Base-by-base conservation (phyloP, 2,329 filamentous ascomycete genomes). In the Diaporthe caulivora region DNA sequence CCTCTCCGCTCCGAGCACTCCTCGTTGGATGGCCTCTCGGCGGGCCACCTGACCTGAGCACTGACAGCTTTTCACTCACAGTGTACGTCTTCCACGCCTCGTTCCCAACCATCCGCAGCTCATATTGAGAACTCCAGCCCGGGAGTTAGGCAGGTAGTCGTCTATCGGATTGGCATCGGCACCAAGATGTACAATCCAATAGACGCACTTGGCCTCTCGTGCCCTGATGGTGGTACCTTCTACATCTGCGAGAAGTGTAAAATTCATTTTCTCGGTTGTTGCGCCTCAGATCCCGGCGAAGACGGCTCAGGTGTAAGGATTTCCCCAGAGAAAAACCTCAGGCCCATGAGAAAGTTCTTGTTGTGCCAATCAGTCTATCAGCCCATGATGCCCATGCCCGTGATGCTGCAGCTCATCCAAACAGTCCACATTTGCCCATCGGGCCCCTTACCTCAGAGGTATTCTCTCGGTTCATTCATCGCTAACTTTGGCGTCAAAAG, bases 251-350 rank as follows among this genome's bases (percentile, higher is more conserved):
- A 72, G 8, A 76, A 77, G 2, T 79, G 79, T 58, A 74, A 73
- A 1, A 71, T 76, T 2, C 80, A 80, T 15, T 86, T 85, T 74
- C 71, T 86, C 37, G 84, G 84, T 34, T 86, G 84, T 74, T 86
- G 84, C 77, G 75, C 77, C 47, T 77, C 78, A 44, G 76, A 86
- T 68, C 83, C 84, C 2, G 83, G 81, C 76, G 73, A 76, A 29
- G 73, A 76, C 42, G 76, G 75, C 42, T 76, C 77, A 26, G 83
- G 83, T 47, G 62, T 67, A 37, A 67, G 62, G 9, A 67, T 21
- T 21, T 21, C 47, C 55, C 62, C 44, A 37, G 34, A 34, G 9
- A 34, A 34, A 34, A 34, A 34, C 34, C 9, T 9, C 34, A 34
- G 34, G 2, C 7, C 21, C 62, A 24, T 18, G 11, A 18, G 2